Base-by-base conservation (phyloP, 345 rosid genomes). In the Sisymbrium altissimum region DNA sequence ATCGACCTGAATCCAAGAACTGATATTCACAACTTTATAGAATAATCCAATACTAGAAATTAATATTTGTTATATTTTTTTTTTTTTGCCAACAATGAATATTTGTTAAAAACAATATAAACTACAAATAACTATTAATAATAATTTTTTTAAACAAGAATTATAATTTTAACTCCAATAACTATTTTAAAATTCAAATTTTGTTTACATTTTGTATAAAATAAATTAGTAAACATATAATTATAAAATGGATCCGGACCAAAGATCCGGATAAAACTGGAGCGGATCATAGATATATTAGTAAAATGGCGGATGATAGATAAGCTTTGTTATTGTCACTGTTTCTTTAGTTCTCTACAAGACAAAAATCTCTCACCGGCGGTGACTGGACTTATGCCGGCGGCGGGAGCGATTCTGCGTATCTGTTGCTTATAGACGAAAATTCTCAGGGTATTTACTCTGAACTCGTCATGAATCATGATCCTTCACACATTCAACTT, bases 281-380 rank as follows among this genome's bases (percentile, higher is more conserved):
- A 48, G 27, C 27, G 54, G 29, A 9, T 32, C 35, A 32, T 32
- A 32, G 35, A 32, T n/a, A n/a, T n/a, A n/a, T n/a, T n/a, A n/a
- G n/a, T n/a, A n/a, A n/a, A n/a, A n/a, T n/a, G n/a, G n/a, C n/a
- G n/a, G n/a, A n/a, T n/a, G n/a, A n/a, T n/a, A n/a, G n/a, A n/a
- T n/a, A n/a, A n/a, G n/a, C n/a, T n/a, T n/a, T n/a, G 12, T 45
- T 11, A 46, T 7, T 46, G 25, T 7, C 54, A 29, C 10, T 11
- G 54, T 35, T 2, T 27, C 29, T 27, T 3, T 27, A 27, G 29
- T 30, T 68, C 30, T 8, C 14, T 14, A 13, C 43, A 49, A 5
- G 9, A 27, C 10, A 5, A 17, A 32, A 4, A 35, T 73, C 55
- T 39, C 67, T 74, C 55, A 7, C 73, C 73, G 62, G 54, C 73